Evolutionary conservation across 164 flowering plant genomes (phyloP).

Genomic region (Piper betle): DNA sequence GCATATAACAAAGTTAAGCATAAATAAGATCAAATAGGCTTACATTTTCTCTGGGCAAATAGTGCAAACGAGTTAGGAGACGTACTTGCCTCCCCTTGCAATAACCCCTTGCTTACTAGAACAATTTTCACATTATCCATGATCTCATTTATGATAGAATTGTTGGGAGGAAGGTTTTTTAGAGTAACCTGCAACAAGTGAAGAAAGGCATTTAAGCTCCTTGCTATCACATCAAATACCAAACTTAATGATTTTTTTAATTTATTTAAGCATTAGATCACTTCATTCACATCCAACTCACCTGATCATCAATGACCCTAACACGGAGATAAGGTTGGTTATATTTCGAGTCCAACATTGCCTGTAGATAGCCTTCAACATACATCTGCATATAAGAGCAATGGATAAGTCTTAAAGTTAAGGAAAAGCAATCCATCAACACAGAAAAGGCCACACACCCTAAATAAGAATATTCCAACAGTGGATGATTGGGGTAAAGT

Average conservation of each 20-base stretch:
- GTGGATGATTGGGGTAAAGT: too few relatives aligned
- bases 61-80: constrained; percentile 4
- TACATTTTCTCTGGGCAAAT: constrained; percentile 22
- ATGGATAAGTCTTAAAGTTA: neutral
- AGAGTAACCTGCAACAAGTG: constrained; percentile 44
- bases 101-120: constrained; percentile 61
- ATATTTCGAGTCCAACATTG: constrained; percentile 81
- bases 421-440: neutral
- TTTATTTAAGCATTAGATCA: too few relatives aligned
- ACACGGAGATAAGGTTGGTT: constrained; percentile 35
- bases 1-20: neutral
- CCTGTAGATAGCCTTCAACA: constrained; percentile 94
- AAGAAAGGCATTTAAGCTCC: neutral
- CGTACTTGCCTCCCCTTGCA: constrained; percentile 24
- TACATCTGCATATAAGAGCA: constrained; percentile 49
- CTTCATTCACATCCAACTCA: constrained; percentile 4
- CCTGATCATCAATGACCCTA: constrained; percentile 81
- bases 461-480: too few relatives aligned
- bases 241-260: too few relatives aligned
- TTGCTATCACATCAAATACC: neutral
- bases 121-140: constrained; percentile 70
- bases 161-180: constrained; percentile 90
- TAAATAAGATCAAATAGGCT: neutral
- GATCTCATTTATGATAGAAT: constrained; percentile 71
- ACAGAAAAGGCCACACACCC: neutral